Evolutionary conservation across 169 alveolate genomes (phyloP), one percentile per base, ranked within the genome.

Genomic region (Eimeria praecox): DNA sequence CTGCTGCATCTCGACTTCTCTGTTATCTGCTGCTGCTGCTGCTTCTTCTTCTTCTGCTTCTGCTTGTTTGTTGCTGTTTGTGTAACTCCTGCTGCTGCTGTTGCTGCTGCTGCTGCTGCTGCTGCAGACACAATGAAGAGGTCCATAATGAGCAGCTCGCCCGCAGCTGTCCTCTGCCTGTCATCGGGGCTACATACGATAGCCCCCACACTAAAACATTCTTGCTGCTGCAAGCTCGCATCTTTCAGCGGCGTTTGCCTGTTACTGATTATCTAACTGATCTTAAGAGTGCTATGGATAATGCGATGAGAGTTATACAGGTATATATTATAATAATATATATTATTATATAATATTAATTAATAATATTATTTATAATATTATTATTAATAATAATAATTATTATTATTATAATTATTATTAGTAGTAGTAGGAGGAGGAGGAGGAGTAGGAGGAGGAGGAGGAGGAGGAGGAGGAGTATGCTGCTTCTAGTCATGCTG

Each of bases 121-220:
- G 89, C 69, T 78, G 89, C 89, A 40, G 89, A 38, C 64, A 96
- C 96, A 96, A 96, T 78, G 97, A 96, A 75, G 97, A 89, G 88
- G 86, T 92, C 42, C 95, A 94, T 49, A 96, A 96, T 88, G 94
- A 75, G 1, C 96, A 95, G 90, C 94, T 96, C 49, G 95, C 96
- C 2, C 95, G 64, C 52, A 56, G 64, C 30, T 91, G 96, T 56
- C 97, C 97, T 0, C 38, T 93, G 22, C 96, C 90, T 59, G 66
- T 89, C 22, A 8, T 20, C 40, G 89, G 64, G 20, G 89, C 40
- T 14, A 42, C 42, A 24, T 83, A 90, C 77, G 96, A 96, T 83
- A 83, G 95, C 10, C 97, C 97, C 30, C 97, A 96, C 85, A 95
- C 97, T 75, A 96, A 96, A 46, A 95, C 96, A 14, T 96, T 95